phyloP scores from a whole-genome alignment of 495 filamentous ascomycete genomes.

The Chaetomidium leptoderma region DNA sequence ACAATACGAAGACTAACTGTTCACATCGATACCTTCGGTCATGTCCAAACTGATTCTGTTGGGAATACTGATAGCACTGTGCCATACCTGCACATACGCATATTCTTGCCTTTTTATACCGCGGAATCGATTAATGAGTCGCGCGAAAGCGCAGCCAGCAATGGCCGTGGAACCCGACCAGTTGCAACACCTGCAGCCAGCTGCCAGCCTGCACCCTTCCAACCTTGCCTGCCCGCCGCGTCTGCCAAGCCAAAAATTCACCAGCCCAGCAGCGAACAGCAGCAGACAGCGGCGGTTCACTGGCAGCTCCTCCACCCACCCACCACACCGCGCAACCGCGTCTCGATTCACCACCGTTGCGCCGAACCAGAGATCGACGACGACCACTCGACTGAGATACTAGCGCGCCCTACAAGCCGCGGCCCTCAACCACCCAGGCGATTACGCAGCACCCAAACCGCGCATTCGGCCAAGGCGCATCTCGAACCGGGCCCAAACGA shows the following conservation, averaged over 20 bases:
- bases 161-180: background rate
- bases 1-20: too few relatives aligned
- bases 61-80: too few relatives aligned
- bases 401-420: background rate
- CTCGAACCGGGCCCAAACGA: background rate
- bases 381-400: background rate
- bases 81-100: constrained; percentile 3
- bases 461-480: background rate
- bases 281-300: too few relatives aligned
- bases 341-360: background rate
- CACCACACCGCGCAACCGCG: constrained; percentile 6
- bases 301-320: constrained; percentile 1
- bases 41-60: too few relatives aligned
- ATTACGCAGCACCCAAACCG: background rate
- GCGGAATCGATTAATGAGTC: background rate
- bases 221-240: background rate
- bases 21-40: background rate
- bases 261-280: background rate
- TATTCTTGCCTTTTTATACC: background rate
- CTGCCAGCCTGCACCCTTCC: background rate
- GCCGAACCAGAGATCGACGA: background rate
- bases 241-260: constrained; percentile 21
- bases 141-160: background rate
- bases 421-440: background rate
- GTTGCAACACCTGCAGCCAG: background rate